phyloP scores from a whole-genome alignment of 306 rosid species.

The Amphicarpaea edgeworthii region DNA sequence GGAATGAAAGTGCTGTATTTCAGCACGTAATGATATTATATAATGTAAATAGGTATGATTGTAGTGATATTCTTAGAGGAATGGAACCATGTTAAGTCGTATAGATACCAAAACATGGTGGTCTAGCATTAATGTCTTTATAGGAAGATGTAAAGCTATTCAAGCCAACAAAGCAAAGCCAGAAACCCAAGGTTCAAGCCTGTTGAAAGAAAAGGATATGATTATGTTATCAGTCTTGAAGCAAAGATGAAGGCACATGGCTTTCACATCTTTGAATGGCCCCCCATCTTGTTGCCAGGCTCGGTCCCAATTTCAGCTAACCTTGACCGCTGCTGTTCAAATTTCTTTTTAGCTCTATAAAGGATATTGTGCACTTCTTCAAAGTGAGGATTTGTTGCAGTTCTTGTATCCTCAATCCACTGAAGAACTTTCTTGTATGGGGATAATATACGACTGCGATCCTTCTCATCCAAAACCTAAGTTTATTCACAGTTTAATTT shows the following conservation, averaged over 20 bases:
- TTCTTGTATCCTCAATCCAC: slow-evolving; percentile 83
- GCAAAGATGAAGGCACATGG: slow-evolving; percentile 26
- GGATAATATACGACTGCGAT: slow-evolving; percentile 62
- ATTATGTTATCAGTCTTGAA: neutral
- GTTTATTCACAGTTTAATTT: slow-evolving; percentile 9
- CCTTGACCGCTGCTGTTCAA: slow-evolving; percentile 60
- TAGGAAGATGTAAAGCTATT: neutral
- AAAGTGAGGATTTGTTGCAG: slow-evolving; percentile 79
- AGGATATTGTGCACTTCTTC: slow-evolving; percentile 74
- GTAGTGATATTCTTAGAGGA: neutral
- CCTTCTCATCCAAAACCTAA: slow-evolving; percentile 80
- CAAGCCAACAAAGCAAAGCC: slow-evolving; percentile 1
- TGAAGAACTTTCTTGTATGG: slow-evolving; percentile 78
- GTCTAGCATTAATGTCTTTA: neutral
- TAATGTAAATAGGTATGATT: neutral
- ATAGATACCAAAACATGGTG: neutral
- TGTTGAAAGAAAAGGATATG: slow-evolving; percentile 21
- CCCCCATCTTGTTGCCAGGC: slow-evolving; percentile 39
- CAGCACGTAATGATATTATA: neutral
- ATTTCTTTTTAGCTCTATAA: slow-evolving; percentile 60
- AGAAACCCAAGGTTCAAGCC: slow-evolving; percentile 6
- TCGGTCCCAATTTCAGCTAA: slow-evolving; percentile 39
- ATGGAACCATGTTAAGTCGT: neutral
- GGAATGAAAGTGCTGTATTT: neutral
- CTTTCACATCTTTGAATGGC: slow-evolving; percentile 49